Evolutionary conservation across 495 filamentous ascomycete genomes (phyloP), one percentile per base, ranked within the genome.

Genomic region (Penicillium verhagenii): DNA sequence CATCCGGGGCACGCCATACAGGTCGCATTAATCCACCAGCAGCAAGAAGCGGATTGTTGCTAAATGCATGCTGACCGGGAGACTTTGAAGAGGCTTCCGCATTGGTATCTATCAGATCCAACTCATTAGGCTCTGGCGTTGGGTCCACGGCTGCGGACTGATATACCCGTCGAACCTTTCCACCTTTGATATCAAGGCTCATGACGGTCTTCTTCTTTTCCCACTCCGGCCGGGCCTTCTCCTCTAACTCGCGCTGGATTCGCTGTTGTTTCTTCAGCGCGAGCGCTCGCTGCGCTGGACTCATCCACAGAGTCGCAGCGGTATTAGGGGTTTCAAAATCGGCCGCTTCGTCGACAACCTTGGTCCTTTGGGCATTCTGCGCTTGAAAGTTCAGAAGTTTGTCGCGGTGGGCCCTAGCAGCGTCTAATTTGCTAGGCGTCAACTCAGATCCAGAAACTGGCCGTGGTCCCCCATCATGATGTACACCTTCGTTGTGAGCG

Each of bases 191-290:
- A 71, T 96, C 93, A 47, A 97, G 85, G 58, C 88, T 91, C 49
- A 96, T 86, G 0, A 98, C 88, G 55, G 92, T 85, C 63, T 81
- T 84, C 57, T 92, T 82, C 79, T 94, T 97, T 72, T 98, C 94
- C 71, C 90, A 98, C 56, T 96, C 94, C 1, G 94, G 93, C 52
- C 86, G 80, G 3, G 89, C 88, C 57, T 88, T 89, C 83, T 92
- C 96, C 53, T 97, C 92, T 77, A 94, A 86, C 76, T 96, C 90
- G 6, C 90, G 71, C 61, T 96, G 65, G 5, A 92, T 77, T 62
- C 89, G 91, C 71, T 97, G 94, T 76, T 98, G 94, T 56, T 82
- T 82, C 71, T 96, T 96, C 53, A 98, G 69, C 60, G 95, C 90
- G 35, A 86, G 73, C 0, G 95, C 94, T 33, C 95, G 79, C 68